Percentiles rank a stretch among this genome's conserved stretches.
Evolutionary conservation across 352 stramenopile genomes (phyloP).

Genomic region (Globisporangium orthogonon): DNA sequence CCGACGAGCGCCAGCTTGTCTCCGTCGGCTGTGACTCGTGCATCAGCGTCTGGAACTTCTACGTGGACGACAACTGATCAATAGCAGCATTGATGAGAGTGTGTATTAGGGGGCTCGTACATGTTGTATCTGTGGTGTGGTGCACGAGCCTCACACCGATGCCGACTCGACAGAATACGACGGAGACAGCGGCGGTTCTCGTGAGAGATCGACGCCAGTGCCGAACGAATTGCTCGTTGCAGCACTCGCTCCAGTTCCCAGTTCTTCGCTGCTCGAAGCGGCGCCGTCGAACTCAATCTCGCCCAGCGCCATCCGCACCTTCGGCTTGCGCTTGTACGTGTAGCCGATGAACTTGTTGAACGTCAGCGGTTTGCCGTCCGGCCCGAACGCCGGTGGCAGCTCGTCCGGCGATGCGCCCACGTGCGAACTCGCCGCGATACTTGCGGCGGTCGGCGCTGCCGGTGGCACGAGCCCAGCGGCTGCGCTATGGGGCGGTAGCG

Average conservation of each 20-base stretch:
- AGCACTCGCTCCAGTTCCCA: background rate
- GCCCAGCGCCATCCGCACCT: constrained; percentile 73
- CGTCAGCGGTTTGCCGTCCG: constrained; percentile 75
- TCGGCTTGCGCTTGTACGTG: constrained; percentile 87
- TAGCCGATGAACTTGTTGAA: constrained; percentile 92
- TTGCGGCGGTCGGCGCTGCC: constrained; percentile 7
- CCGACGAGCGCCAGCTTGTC: constrained; percentile 89
- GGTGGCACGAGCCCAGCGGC: background rate
- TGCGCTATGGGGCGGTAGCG: no score
- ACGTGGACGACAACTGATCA: constrained; percentile 21
- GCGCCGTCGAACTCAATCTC: constrained; percentile 56
- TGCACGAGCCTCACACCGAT: background rate
- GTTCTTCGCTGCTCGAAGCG: background rate
- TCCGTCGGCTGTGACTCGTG: constrained; percentile 86
- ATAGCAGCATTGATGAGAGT: no score
- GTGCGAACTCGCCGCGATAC: constrained; percentile 8
- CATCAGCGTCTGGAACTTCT: constrained; percentile 92
- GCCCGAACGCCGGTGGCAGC: constrained; percentile 36
- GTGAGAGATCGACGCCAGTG: no score
- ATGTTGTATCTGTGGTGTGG: background rate
- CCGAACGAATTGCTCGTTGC: no score
- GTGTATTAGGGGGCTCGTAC: no score
- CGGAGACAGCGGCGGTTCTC: background rate
- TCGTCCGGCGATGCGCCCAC: constrained; percentile 14
- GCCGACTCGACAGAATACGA: background rate